Conservation (phyloP, 768 basidiomycete genomes). For the Sporobolomyces roseus region DNA sequence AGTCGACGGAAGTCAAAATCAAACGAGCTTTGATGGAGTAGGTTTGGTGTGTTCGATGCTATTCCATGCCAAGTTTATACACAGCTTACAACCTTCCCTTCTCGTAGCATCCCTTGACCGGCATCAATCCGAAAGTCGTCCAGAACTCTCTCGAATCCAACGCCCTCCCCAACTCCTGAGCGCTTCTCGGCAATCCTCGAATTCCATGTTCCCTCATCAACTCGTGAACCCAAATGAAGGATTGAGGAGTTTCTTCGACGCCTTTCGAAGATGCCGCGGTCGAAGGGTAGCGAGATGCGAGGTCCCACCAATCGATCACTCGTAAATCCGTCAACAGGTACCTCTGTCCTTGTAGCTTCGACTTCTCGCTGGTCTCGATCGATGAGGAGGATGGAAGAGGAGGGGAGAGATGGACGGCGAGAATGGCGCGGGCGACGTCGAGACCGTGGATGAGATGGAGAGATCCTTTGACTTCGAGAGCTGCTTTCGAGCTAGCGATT, state of each 20-base stretch:
- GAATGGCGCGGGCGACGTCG: constrained; percentile 60
- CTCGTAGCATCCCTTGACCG: constrained; percentile 36
- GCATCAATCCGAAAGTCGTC: constrained; percentile 46
- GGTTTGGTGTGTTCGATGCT: too few species aligned
- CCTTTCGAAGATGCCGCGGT: not conserved
- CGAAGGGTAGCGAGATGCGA: constrained; percentile 56
- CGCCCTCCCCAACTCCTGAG: constrained; percentile 56
- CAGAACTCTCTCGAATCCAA: constrained; percentile 65
- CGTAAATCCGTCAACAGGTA: constrained; percentile 41
- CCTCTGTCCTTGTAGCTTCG: constrained; percentile 2
- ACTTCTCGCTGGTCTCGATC: not conserved
- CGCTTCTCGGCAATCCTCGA: constrained; percentile 57
- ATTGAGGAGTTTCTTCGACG: constrained; percentile 46
- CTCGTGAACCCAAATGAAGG: constrained; percentile 59
- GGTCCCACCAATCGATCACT: constrained; percentile 65
- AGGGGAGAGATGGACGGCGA: constrained; percentile 61
- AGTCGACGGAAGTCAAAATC: too few species aligned
- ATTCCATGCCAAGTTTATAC: too few species aligned
- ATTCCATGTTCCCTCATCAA: constrained; percentile 58
- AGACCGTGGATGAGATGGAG: constrained; percentile 61
- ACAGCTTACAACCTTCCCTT: constrained; percentile 12
- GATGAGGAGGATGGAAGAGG: constrained; percentile 60
- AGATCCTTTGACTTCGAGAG: constrained; percentile 57
- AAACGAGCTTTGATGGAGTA: too few species aligned
- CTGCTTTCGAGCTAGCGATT: constrained; percentile 60